Conservation (phyloP, 768 basidiomycete species). For the Suillus plorans region DNA sequence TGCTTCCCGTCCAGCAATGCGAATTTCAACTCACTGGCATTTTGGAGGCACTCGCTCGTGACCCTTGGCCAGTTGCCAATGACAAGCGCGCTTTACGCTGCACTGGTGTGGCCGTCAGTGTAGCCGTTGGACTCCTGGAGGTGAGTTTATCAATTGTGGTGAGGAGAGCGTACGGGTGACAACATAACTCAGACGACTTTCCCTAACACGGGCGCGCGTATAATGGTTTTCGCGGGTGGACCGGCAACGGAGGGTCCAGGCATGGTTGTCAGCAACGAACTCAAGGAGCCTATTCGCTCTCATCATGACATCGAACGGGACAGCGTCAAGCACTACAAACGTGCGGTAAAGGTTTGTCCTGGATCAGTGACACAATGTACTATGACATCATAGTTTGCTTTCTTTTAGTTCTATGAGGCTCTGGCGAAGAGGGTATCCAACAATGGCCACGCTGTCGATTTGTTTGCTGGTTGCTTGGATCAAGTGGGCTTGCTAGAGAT, state of each 20-base stretch:
- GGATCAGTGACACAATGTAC: background rate
- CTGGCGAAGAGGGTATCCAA: slow-evolving; percentile 90
- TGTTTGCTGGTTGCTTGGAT: slow-evolving; percentile 96
- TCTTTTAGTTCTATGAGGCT: slow-evolving; percentile 85
- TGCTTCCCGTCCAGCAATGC: slow-evolving; percentile 87
- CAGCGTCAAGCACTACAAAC: slow-evolving; percentile 95
- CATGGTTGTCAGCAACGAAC: slow-evolving; percentile 92
- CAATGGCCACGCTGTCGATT: slow-evolving; percentile 92
- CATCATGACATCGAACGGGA: slow-evolving; percentile 99
- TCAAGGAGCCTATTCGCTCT: slow-evolving; percentile 96
- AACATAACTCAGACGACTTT: slow-evolving; percentile 62
- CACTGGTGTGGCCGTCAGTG: slow-evolving; percentile 92
- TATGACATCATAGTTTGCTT: background rate
- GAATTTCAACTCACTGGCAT: slow-evolving; percentile 97
- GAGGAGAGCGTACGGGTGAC: background rate
- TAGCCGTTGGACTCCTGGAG: slow-evolving; percentile 91
- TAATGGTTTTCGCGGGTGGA: slow-evolving; percentile 96
- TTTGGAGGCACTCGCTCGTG: slow-evolving; percentile 80
- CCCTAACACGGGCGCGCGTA: slow-evolving; percentile 92
- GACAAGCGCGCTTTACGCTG: slow-evolving; percentile 93
- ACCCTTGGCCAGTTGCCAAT: slow-evolving; percentile 97
- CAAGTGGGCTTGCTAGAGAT: slow-evolving; percentile 98
- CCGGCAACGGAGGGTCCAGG: slow-evolving; percentile 97
- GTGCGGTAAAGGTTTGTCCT: slow-evolving; percentile 80
- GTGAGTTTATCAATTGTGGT: slow-evolving; percentile 33